phyloP scores from a whole-genome alignment of 441 rosid species.

The Rhodomyrtus psidioides region DNA sequence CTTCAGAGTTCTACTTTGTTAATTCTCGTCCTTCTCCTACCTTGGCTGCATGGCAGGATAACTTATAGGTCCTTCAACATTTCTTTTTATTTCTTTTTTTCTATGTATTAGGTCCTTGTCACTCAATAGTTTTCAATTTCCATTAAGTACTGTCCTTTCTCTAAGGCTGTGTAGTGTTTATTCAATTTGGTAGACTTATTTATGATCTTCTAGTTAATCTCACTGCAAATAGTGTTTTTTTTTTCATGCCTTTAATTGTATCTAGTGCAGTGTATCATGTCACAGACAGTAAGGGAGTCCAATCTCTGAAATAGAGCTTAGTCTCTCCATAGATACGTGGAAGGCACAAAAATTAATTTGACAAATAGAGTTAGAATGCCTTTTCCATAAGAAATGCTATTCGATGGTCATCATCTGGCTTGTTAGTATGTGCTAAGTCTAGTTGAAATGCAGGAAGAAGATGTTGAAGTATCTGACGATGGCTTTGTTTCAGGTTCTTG shows the following conservation, averaged over 20 bases:
- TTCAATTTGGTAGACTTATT: background rate
- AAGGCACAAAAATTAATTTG: background rate
- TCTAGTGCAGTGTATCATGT: background rate
- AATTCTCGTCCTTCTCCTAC: background rate
- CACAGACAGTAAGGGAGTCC: background rate
- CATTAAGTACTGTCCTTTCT: background rate
- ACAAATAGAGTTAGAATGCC: background rate
- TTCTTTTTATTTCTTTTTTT: background rate
- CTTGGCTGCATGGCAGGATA: background rate
- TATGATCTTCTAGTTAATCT: background rate
- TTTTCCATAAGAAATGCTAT: background rate
- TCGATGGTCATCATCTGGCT: background rate
- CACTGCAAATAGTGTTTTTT: background rate
- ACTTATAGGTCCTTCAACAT: background rate
- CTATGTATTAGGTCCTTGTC: background rate
- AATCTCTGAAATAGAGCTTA: background rate
- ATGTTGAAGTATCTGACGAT: background rate
- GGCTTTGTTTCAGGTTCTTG: slow-evolving; percentile 57
- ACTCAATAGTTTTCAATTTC: background rate
- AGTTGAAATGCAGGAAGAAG: background rate
- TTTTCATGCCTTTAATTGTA: background rate
- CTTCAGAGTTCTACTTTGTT: background rate
- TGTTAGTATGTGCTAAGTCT: background rate
- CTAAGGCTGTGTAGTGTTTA: background rate
- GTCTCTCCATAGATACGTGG: background rate